These are phyloP conservation scores for Fragaria vesca DNA, from an alignment of 306 rosid genomes.

Conservation along the genomic window DNA sequence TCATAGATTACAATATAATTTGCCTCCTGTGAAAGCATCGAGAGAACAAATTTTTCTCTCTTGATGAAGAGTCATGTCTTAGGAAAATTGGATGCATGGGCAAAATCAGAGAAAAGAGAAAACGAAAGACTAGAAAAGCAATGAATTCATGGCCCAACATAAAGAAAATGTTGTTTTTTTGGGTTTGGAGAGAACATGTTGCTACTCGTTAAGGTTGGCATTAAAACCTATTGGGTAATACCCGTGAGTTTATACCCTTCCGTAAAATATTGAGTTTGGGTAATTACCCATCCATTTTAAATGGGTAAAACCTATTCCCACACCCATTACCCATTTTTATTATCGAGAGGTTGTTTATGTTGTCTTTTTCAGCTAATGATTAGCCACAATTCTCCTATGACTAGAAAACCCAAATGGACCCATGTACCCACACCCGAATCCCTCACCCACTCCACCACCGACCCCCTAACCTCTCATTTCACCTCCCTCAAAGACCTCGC, in stretches of 20 bases:
- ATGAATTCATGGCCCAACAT: neutral
- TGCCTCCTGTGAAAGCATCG: neutral
- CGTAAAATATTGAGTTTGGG: too few relatives aligned
- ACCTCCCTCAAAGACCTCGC: slow-evolving; percentile 51
- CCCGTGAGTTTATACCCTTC: too few relatives aligned
- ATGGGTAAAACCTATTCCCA: too few relatives aligned
- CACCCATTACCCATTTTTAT: too few relatives aligned
- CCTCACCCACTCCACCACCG: slow-evolving; percentile 24
- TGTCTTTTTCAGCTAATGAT: too few relatives aligned
- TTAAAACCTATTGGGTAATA: too few relatives aligned
- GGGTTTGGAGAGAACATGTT: neutral
- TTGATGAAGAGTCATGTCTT: neutral
- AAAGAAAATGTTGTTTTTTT: neutral
- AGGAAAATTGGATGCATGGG: neutral
- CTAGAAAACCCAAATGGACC: slow-evolving; percentile 15
- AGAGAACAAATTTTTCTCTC: neutral
- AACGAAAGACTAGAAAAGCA: too few relatives aligned
- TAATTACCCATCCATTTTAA: too few relatives aligned
- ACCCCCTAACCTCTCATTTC: slow-evolving; percentile 46
- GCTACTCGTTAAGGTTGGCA: too few relatives aligned
- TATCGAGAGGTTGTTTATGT: too few relatives aligned
- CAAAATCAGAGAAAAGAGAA: too few relatives aligned
- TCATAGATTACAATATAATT: neutral
- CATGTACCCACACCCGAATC: neutral
- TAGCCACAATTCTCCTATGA: slow-evolving; percentile 2